A percentile compares a stretch with the other conserved stretches of the same genome.
Evolutionary conservation across 768 basidiomycete species (phyloP).

Genomic region (Collybia sp.): DNA sequence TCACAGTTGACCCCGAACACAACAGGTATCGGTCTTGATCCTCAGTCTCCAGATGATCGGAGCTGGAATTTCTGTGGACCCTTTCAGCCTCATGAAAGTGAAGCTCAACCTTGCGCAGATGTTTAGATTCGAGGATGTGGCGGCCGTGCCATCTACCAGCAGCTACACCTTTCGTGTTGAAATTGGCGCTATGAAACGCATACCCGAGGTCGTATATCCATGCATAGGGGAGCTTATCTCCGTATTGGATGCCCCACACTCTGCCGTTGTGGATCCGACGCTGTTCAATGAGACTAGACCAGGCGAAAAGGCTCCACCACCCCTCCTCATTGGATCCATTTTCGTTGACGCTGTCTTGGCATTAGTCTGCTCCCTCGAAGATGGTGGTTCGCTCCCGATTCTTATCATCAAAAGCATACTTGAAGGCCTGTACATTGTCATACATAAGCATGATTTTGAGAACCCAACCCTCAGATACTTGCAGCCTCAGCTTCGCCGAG

Average conservation of each 20-base stretch:
- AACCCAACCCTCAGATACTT: constrained; percentile 47
- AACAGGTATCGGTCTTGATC: constrained; percentile 49
- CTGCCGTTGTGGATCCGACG: constrained; percentile 41
- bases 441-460: constrained; percentile 75
- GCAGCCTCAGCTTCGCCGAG: constrained; percentile 45
- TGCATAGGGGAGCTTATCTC: constrained; percentile 56
- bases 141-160: constrained; percentile 36
- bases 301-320: constrained; percentile 36
- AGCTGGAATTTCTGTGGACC: constrained; percentile 53
- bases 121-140: constrained; percentile 52
- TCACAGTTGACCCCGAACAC: constrained; percentile 1
- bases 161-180: constrained; percentile 50
- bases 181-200: constrained; percentile 40
- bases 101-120: constrained; percentile 48
- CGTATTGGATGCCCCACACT: constrained; percentile 56
- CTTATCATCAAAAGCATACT: constrained; percentile 55
- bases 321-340: constrained; percentile 53
- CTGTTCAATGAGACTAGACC: constrained; percentile 31
- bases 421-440: constrained; percentile 58
- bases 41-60: constrained; percentile 65
- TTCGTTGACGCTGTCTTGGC: constrained; percentile 60
- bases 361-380: constrained; percentile 41
- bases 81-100: constrained; percentile 50
- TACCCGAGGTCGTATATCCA: constrained; percentile 40
- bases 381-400: constrained; percentile 46